Base-by-base conservation (phyloP, 106 monocot genomes). In the Dactylorhiza incarnata region DNA sequence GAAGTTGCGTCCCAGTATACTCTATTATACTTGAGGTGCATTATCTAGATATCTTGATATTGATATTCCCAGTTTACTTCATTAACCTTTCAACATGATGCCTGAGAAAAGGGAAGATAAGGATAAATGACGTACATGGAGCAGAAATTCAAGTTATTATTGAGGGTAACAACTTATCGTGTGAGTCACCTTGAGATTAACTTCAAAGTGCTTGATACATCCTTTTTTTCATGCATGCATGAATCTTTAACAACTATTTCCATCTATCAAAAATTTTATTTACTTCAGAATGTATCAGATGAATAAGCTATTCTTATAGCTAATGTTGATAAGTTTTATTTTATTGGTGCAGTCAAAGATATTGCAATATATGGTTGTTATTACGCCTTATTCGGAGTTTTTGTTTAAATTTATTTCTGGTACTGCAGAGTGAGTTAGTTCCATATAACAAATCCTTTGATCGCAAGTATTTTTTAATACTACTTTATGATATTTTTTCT, bases 121-220 rank as follows among this genome's bases (percentile, higher is more conserved):
- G 65, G 83, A 85, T 67, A 72, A 77, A 43, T 97, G 94, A n/a
- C n/a, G n/a, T n/a, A 94, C 94, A 97, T 87, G 97, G 97, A 76
- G 97, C 94, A 69, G 97, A 97, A 85, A 91, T 97, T 83, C 93
- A 93, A 76, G 86, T 97, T 79, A 87, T 91, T 11, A 97, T 97
- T 81, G 97, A 97, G 84, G 97, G 93, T 45, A 97, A 87, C 93
- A 74, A 97, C 93, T 69, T 86, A 97, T 81, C 93, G 97, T 74
- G 97, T 97, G 73, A 85, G 90, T 89, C 59, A 24, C 55, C 68
- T 48, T 51, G 9, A 49, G 47, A 76, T 69, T 69, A 69, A 45
- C 69, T 69, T 69, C 10, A 26, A 24, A 66, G 5, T 37, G 9
- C 15, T n/a, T 80, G 49, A 48, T 16, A 20, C 45, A 7, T 20